phyloP scores from a whole-genome alignment of 768 basidiomycete species.

The Pleurotus tuoliensis region DNA sequence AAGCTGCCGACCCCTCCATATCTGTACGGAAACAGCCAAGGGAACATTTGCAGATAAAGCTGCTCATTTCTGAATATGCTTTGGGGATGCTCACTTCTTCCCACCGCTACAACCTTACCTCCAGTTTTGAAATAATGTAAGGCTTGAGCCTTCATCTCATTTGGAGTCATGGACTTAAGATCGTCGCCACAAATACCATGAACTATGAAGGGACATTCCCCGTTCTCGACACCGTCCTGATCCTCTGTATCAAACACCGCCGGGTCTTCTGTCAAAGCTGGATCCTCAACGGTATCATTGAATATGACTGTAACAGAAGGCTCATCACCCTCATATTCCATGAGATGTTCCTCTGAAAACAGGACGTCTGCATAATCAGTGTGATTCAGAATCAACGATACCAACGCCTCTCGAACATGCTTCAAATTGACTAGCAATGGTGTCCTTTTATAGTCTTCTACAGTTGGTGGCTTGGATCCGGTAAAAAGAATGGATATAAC shows the following conservation, averaged over 20 bases:
- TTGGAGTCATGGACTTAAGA: not conserved
- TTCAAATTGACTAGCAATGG: not conserved
- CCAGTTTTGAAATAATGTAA: not conserved
- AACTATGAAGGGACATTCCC: conserved; percentile 22
- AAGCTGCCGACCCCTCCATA: conserved; percentile 23
- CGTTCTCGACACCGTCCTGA: not conserved
- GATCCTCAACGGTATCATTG: too few species aligned
- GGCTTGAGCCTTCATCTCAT: not conserved
- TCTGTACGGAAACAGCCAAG: conserved; percentile 36
- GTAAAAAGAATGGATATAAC: not conserved
- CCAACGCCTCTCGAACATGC: not conserved
- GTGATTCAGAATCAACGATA: not conserved
- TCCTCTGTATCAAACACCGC: not conserved
- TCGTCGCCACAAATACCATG: not conserved
- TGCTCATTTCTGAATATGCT: not conserved
- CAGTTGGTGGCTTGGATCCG: not conserved
- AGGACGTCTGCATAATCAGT: not conserved
- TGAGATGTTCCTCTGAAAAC: not conserved
- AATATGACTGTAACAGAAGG: too few species aligned
- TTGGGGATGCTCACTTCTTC: conserved; percentile 17
- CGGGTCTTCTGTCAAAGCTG: not conserved
- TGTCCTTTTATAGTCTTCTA: not conserved
- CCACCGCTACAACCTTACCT: conserved; percentile 16
- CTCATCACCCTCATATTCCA: not conserved
- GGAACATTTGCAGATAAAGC: too few species aligned